Percentiles rank a stretch among this genome's conserved stretches.
phyloP scores from a whole-genome alignment of 2,329 filamentous ascomycete species.

The Myriangium duriaei region DNA sequence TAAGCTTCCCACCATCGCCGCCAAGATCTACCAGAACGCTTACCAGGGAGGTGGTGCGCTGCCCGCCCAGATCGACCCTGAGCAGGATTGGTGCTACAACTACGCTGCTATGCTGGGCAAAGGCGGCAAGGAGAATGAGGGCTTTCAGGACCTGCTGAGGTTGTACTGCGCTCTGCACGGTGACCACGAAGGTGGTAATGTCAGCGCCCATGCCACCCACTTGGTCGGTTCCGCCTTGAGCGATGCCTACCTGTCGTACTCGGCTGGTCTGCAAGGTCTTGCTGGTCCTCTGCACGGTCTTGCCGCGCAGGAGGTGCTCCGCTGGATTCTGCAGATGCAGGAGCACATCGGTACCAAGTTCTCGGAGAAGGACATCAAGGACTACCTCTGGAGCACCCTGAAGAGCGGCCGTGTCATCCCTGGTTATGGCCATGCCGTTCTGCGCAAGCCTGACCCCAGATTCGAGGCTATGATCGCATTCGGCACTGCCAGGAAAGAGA shows the following conservation, averaged over 20 bases:
- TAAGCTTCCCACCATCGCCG: slow-evolving; percentile 91
- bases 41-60: slow-evolving; percentile 64
- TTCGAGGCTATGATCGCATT: slow-evolving; percentile 97
- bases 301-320: slow-evolving; percentile 90
- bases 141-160: slow-evolving; percentile 88
- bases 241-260: slow-evolving; percentile 92
- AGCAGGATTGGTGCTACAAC: slow-evolving; percentile 98
- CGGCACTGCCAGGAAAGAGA: slow-evolving; percentile 70
- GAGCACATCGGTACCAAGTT: slow-evolving; percentile 67
- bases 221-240: slow-evolving; percentile 88
- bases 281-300: slow-evolving; percentile 89
- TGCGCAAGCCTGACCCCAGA: slow-evolving; percentile 91
- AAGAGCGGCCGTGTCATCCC: slow-evolving; percentile 91
- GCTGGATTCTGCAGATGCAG: slow-evolving; percentile 96
- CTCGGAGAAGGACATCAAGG: slow-evolving; percentile 67
- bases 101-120: slow-evolving; percentile 94
- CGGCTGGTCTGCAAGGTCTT: slow-evolving; percentile 85
- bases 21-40: slow-evolving; percentile 92
- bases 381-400: slow-evolving; percentile 86
- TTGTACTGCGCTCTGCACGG: slow-evolving; percentile 94
- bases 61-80: slow-evolving; percentile 61
- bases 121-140: slow-evolving; percentile 72
- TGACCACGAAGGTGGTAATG: slow-evolving; percentile 96
- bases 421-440: slow-evolving; percentile 88
- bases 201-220: slow-evolving; percentile 90